These are phyloP conservation scores for Hericium erinaceus DNA, from an alignment of 768 basidiomycete genomes.

Conservation along the genomic window DNA sequence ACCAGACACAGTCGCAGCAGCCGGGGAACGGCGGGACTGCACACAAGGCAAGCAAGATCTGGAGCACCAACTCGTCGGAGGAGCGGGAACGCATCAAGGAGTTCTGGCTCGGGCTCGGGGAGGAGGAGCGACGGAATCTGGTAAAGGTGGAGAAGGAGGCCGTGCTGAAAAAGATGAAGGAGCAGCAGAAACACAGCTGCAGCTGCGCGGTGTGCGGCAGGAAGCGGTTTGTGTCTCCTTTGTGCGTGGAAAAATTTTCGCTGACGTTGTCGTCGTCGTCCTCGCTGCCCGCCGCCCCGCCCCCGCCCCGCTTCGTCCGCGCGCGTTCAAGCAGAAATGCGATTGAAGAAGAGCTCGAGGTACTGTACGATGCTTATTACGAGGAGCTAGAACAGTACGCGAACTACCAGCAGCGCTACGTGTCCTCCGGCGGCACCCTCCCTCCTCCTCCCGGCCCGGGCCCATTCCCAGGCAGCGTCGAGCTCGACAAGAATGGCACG, in stretches of 20 bases:
- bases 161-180: conserved; percentile 98
- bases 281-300: conserved; percentile 7
- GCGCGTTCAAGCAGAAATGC: conserved; percentile 53
- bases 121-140: conserved; percentile 83
- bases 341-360: conserved; percentile 99
- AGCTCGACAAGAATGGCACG: conserved; percentile 85
- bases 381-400: conserved; percentile 99
- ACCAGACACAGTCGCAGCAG: background rate
- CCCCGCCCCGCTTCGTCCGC: conserved; percentile 4
- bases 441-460: conserved; percentile 93
- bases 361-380: conserved; percentile 99
- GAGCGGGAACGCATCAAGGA: conserved; percentile 96
- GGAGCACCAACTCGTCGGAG: conserved; percentile 86
- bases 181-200: conserved; percentile 95
- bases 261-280: conserved; percentile 1
- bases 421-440: conserved; percentile 79
- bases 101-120: conserved; percentile 92
- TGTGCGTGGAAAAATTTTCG: conserved; percentile 19
- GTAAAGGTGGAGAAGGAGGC: conserved; percentile 99
- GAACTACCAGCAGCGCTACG: conserved; percentile 94
- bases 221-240: conserved; percentile 68
- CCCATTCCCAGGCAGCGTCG: conserved; percentile 96
- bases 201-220: conserved; percentile 93
- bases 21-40: background rate
- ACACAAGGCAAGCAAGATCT: conserved; percentile 61